Evolutionary conservation across 306 rosid species (phyloP), one percentile per base, ranked within the genome.

Genomic region (Glycine latifolia): DNA sequence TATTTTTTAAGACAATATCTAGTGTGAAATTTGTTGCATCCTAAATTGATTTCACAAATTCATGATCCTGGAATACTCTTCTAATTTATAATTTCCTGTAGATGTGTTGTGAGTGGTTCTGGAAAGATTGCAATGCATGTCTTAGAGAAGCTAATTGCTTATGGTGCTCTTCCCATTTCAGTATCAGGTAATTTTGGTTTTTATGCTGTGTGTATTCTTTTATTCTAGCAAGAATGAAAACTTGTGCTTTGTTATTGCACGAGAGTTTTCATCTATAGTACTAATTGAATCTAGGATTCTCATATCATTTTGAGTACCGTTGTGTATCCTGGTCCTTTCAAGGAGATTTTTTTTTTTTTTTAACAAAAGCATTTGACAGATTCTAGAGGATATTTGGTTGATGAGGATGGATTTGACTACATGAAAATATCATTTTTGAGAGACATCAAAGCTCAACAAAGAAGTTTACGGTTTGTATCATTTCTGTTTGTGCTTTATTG

Each of bases 71-170:
- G 81, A 26, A 26, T 55, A 17, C 31, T 71, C 56, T 71, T 73
- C 65, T 83, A 47, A 73, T 76, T 69, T 82, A 77, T 66, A 31
- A 83, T 84, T 81, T 79, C 54, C 66, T 80, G 72, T 77, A 96
- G 99, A 87, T 96, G 98, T 76, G 97, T 76, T 52, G 96, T 96
- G 60, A 93, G 94, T 33, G 99, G 99, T 77, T 96, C 92, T 82
- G 99, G 99, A 90, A 96, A 96, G 93, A 93, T 96, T 68, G 97
- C 99, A 75, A 61, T 96, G 95, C 98, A 96, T 91, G 99, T 96
- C 84, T 86, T 96, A 78, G 99, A 96, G 84, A 96, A 96, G 91
- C 96, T 96, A 71, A 87, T 92, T 86, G 99, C 97, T 35, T 96
- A 92, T 73, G 99, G 99, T 52, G 98, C 99, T 66, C 89, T 91